Base-by-base conservation (phyloP, 164 flowering plant genomes). In the Stephania yunnanensis region DNA sequence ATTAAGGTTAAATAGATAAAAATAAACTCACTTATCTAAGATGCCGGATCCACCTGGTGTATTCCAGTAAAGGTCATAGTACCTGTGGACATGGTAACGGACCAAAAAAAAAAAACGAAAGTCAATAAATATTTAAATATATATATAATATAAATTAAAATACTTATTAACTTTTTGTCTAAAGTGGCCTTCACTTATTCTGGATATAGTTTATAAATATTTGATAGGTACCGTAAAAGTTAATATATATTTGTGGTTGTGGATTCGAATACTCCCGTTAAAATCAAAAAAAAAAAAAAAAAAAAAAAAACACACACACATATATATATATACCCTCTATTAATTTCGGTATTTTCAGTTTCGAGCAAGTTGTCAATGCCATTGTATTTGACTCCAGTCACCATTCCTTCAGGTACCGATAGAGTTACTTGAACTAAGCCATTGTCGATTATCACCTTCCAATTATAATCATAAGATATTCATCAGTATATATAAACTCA, bases 61-160 rank as follows among this genome's bases (percentile, higher is more conserved):
- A 46, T 44, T 81, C 86, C 82, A 80, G 63, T 71, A 76, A 67
- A 83, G 70, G 63, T 83, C 87, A 83, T 86, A 85, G 61, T 85
- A 85, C 81, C 87, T 85, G 58, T 36, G 42, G 42, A 48, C 4
- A 50, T 25, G 65, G 5, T 30, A 7, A 0, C 29, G 25, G 19
- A 46, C 15, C n/a, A 68, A 68, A 42, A 11, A 50, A 6, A 42
- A 11, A 50, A 9, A 25, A 68, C 25, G 1, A 20, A 22, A 65
- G 9, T 65, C 68, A 50, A 50, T 10, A 10, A 50, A 50, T 0
- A 2, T 50, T 50, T 2, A 50, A 50, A 50, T 3, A 50, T 25
- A 25, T 25, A 25, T 25, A 25, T 25, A 25, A 25, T 25, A 25
- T 25, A 25, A 25, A 25, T 25, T 25, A 36, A 36, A 36, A 2